phyloP scores from a whole-genome alignment of 805 yeast genomes.

The Suhomyces emberorum region DNA sequence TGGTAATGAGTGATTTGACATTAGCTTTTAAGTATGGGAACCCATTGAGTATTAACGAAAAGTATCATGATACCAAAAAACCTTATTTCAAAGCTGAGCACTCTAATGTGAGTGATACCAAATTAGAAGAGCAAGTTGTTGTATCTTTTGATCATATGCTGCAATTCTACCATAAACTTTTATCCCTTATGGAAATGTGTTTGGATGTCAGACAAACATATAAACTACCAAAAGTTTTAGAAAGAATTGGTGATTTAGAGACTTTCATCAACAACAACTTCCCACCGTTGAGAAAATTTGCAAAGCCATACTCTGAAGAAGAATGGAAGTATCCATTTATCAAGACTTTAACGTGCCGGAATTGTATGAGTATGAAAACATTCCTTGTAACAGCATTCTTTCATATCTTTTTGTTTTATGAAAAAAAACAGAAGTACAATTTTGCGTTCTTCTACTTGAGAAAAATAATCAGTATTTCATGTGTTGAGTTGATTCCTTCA shows the following conservation, averaged over 20 bases:
- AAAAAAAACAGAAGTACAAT: conserved; percentile 20
- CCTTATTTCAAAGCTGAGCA: conserved; percentile 35
- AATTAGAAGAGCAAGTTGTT: conserved; percentile 35
- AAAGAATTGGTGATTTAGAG: conserved; percentile 6
- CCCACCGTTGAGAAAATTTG: conserved; percentile 1
- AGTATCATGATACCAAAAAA: conserved; percentile 24
- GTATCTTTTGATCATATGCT: conserved; percentile 26
- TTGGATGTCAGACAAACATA: conserved; percentile 17
- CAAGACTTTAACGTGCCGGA: conserved; percentile 14
- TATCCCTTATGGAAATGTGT: conserved; percentile 21
- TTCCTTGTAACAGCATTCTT: conserved; percentile 26
- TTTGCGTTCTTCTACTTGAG: conserved; percentile 34
- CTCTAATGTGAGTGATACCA: conserved; percentile 31
- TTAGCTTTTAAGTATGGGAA: conserved; percentile 33
- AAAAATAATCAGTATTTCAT: conserved; percentile 21
- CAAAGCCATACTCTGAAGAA: conserved; percentile 5
- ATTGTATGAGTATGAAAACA: conserved; percentile 14
- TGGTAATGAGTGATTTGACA: conserved; percentile 26
- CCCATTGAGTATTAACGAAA: conserved; percentile 29
- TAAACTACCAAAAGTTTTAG: conserved; percentile 18
- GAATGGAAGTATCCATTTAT: conserved; percentile 5
- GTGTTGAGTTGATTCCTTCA: conserved; percentile 30
- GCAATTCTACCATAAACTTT: conserved; percentile 23
- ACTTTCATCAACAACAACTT: neutral
- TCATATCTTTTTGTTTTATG: conserved; percentile 41